Percentiles rank a stretch among this genome's conserved stretches.
Conservation (phyloP, 352 stramenopile genomes). For the Lagenidium sp. region DNA sequence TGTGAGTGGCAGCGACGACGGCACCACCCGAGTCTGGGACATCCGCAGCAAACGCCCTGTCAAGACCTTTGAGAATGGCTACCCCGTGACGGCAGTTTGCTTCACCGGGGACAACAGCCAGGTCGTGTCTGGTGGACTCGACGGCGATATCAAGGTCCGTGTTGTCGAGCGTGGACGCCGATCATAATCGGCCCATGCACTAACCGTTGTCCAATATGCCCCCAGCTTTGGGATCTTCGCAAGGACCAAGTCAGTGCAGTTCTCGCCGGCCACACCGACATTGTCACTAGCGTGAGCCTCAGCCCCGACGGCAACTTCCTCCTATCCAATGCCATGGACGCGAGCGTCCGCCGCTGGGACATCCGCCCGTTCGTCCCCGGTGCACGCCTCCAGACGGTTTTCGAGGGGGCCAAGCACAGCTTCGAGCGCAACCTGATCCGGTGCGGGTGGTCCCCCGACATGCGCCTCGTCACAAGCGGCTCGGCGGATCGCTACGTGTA, state of each 20-base stretch:
- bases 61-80: slow-evolving; percentile 82
- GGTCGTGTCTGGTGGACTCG: slow-evolving; percentile 89
- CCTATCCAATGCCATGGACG: slow-evolving; percentile 95
- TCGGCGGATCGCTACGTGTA: slow-evolving; percentile 91
- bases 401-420: slow-evolving; percentile 85
- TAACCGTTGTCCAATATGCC: too few species aligned
- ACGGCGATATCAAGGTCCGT: slow-evolving; percentile 90
- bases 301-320: slow-evolving; percentile 91
- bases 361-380: slow-evolving; percentile 83
- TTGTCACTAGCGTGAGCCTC: slow-evolving; percentile 90
- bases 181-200: too few species aligned
- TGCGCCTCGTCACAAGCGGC: slow-evolving; percentile 81
- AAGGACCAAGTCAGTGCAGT: slow-evolving; percentile 73
- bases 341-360: slow-evolving; percentile 89
- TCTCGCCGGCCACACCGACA: slow-evolving; percentile 89
- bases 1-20: slow-evolving; percentile 89
- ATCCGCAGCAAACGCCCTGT: slow-evolving; percentile 64
- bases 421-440: slow-evolving; percentile 92
- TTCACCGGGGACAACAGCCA: slow-evolving; percentile 81
- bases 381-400: slow-evolving; percentile 39
- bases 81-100: slow-evolving; percentile 87
- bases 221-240: slow-evolving; percentile 87
- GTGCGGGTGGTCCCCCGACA: slow-evolving; percentile 86
- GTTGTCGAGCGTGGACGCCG: too few species aligned
- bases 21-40: slow-evolving; percentile 87